A percentile compares a stretch with the other conserved stretches of the same genome.
Conservation (phyloP, 768 basidiomycete species). For the Rhizopogon roseolus region DNA sequence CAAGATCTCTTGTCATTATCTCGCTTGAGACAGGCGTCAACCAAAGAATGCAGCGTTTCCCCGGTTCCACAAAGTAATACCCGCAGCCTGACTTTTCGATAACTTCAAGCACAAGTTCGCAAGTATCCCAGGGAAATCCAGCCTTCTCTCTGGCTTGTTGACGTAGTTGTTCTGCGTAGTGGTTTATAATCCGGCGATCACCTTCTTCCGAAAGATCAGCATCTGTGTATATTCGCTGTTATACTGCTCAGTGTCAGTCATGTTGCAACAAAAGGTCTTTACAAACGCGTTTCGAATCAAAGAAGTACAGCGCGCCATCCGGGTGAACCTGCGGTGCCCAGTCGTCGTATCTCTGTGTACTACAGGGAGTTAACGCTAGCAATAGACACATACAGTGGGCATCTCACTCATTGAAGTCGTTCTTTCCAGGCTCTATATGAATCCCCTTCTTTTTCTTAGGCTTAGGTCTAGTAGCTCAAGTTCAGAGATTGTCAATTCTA, state of each 20-base stretch:
- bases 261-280: constrained; percentile 8
- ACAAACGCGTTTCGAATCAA: constrained; percentile 30
- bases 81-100: constrained; percentile 10
- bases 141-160: not conserved
- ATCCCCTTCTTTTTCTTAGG: not conserved
- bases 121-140: constrained; percentile 6
- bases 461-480: not conserved
- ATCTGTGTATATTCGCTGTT: constrained; percentile 45
- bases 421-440: not conserved
- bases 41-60: constrained; percentile 40
- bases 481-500: not conserved
- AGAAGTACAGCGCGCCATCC: constrained; percentile 50
- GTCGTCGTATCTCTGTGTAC: not conserved
- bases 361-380: not conserved
- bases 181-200: constrained; percentile 22
- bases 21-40: constrained; percentile 21
- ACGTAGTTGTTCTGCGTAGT: constrained; percentile 13
- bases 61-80: constrained; percentile 46
- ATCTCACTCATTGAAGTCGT: not conserved
- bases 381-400: not conserved
- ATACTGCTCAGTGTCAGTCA: not conserved
- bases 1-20: constrained; percentile 26
- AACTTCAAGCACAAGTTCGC: not conserved
- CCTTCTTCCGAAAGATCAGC: constrained; percentile 36
- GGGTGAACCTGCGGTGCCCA: constrained; percentile 46